Evolutionary conservation across 129 eudicot species (phyloP).

Genomic region (Artemisia argyi): DNA sequence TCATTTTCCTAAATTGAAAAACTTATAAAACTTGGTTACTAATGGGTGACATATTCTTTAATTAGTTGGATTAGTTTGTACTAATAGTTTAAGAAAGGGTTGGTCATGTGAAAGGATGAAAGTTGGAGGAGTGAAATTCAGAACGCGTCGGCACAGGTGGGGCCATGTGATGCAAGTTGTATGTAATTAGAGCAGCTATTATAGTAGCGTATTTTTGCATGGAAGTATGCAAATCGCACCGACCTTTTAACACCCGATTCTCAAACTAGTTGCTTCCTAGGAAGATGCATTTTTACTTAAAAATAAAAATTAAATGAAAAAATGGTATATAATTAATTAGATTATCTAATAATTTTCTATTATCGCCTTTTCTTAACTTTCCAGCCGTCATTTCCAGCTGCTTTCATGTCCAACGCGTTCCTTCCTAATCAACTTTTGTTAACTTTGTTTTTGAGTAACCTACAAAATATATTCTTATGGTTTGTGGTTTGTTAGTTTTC

Average conservation of each 20-base stretch:
- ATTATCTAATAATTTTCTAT: neutral
- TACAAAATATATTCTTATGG: too few species aligned
- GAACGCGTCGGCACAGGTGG: constrained; percentile 20
- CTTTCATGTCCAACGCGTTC: constrained; percentile 17
- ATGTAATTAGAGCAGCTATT: constrained; percentile 4
- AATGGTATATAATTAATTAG: too few species aligned
- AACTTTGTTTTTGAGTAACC: too few species aligned
- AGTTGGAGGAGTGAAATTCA: constrained; percentile 12
- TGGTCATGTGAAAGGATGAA: neutral
- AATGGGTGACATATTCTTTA: too few species aligned
- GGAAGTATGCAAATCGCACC: constrained; percentile 29
- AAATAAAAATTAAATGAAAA: too few species aligned
- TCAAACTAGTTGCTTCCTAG: constrained; percentile 11
- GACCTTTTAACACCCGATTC: constrained; percentile 22
- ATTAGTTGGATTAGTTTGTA: neutral
- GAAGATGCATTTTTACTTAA: constrained; percentile 3
- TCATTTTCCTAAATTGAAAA: fast-evolving
- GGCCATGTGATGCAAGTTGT: neutral
- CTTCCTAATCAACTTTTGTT: neutral
- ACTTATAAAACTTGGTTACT: neutral
- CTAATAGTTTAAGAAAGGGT: neutral
- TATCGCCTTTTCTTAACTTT: constrained; percentile 2
- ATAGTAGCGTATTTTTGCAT: constrained; percentile 25
- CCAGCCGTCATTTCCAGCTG: constrained; percentile 25
- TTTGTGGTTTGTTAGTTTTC: too few species aligned